Percentiles rank a stretch among this genome's conserved stretches.
phyloP scores from a whole-genome alignment of 106 monocot genomes.

The Dioscorea zingiberensis region DNA sequence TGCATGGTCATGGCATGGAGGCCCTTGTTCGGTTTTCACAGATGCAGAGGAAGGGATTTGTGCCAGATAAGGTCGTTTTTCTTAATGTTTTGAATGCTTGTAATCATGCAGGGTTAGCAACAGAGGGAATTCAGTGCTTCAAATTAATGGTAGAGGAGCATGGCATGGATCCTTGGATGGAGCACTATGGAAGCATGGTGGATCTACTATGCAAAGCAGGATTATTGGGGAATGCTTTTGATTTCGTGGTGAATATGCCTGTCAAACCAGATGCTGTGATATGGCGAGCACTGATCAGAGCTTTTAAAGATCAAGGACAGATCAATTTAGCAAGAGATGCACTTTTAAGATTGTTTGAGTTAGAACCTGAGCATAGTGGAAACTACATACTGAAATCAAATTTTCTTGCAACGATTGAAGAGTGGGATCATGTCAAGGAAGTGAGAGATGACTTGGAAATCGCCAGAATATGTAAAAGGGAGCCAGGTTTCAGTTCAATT shows the following conservation, averaged over 20 bases:
- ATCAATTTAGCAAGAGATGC: conserved; percentile 11
- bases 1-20: conserved; percentile 25
- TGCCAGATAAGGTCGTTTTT: conserved; percentile 21
- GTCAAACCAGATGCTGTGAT: conserved; percentile 23
- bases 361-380: conserved; percentile 26
- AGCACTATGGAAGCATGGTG: conserved; percentile 32
- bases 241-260: conserved; percentile 17
- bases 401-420: conserved; percentile 15
- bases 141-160: conserved; percentile 23
- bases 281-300: conserved; percentile 21
- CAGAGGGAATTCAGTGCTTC: conserved; percentile 20
- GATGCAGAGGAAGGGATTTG: conserved; percentile 34
- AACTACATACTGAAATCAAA: conserved; percentile 32
- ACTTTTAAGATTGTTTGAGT: neutral
- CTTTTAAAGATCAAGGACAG: conserved; percentile 22
- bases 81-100: conserved; percentile 24
- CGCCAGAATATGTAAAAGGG: neutral
- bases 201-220: conserved; percentile 24
- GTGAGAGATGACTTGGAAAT: conserved; percentile 11
- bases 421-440: conserved; percentile 20
- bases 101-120: conserved; percentile 18
- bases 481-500: neutral
- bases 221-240: conserved; percentile 14
- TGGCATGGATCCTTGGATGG: conserved; percentile 2
- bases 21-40: conserved; percentile 31